Percentiles rank a stretch among this genome's conserved stretches.
Evolutionary conservation across 2,329 filamentous ascomycete species (phyloP).

Genomic region (Phialophora expanda): DNA sequence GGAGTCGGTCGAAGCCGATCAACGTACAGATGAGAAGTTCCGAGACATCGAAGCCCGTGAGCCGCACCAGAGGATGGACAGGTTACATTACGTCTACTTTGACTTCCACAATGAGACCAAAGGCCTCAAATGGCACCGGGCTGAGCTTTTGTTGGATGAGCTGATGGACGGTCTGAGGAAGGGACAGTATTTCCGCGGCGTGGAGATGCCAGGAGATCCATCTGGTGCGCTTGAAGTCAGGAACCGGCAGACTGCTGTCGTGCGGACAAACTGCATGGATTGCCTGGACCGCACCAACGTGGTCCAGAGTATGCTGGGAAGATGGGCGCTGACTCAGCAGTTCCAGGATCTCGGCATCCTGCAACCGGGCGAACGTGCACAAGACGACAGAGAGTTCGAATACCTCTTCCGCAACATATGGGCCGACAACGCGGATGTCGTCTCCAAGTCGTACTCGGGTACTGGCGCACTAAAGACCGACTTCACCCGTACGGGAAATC

Average conservation of each 20-base stretch:
- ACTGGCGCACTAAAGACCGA: slow-evolving; percentile 98
- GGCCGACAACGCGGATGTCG: slow-evolving; percentile 97
- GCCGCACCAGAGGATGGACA: slow-evolving; percentile 70
- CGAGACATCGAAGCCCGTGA: slow-evolving; percentile 65
- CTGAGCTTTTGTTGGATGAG: slow-evolving; percentile 82
- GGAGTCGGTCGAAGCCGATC: slow-evolving; percentile 69
- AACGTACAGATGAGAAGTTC: slow-evolving; percentile 76
- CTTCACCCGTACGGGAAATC: slow-evolving; percentile 88
- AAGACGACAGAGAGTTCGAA: slow-evolving; percentile 82
- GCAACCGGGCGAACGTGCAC: slow-evolving; percentile 74
- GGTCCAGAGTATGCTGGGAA: slow-evolving; percentile 94
- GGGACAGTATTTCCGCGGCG: slow-evolving; percentile 90
- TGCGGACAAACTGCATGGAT: slow-evolving; percentile 99
- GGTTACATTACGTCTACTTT: slow-evolving; percentile 95
- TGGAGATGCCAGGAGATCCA: slow-evolving; percentile 76
- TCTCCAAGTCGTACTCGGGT: slow-evolving; percentile 89
- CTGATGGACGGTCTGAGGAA: slow-evolving; percentile 75
- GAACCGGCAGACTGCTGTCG: slow-evolving; percentile 82
- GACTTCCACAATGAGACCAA: slow-evolving; percentile 99
- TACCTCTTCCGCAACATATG: slow-evolving; percentile 94
- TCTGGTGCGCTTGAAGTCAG: slow-evolving; percentile 78
- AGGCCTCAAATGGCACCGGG: slow-evolving; percentile 89
- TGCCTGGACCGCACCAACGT: slow-evolving; percentile 97
- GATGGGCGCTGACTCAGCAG: slow-evolving; percentile 86
- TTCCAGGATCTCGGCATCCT: slow-evolving; percentile 83